phyloP scores from a whole-genome alignment of 768 basidiomycete species.

The Boletus reticuloceps region DNA sequence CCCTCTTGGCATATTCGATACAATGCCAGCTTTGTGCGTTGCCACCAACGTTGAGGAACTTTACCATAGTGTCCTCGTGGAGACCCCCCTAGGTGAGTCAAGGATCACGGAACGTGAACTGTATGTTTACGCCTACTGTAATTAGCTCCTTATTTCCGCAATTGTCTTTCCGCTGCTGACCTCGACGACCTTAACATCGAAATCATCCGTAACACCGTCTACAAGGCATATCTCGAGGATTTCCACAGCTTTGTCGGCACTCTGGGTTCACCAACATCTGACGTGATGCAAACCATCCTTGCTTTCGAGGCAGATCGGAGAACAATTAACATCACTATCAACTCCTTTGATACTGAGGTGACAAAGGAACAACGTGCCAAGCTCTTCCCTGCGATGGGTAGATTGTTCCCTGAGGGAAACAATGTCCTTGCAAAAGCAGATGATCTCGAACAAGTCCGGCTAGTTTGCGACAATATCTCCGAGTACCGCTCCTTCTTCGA shows the following conservation, averaged over 20 bases:
- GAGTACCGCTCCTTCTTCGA: conserved; percentile 94
- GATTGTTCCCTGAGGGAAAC: conserved; percentile 94
- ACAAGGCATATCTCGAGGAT: conserved; percentile 98
- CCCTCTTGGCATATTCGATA: conserved; percentile 94
- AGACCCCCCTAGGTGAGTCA: conserved; percentile 88
- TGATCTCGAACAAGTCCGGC: conserved; percentile 90
- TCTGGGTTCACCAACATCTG: conserved; percentile 81
- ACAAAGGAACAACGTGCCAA: conserved; percentile 92
- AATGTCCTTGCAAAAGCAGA: conserved; percentile 92
- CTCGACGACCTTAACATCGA: conserved; percentile 99
- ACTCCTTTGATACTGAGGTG: conserved; percentile 95
- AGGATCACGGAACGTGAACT: background rate
- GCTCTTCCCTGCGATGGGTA: conserved; percentile 91
- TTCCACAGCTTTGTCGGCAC: conserved; percentile 83
- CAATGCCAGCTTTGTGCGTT: conserved; percentile 98
- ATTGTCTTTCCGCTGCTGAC: conserved; percentile 92
- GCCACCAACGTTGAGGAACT: conserved; percentile 98
- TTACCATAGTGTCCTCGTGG: conserved; percentile 94
- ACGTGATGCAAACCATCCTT: conserved; percentile 90
- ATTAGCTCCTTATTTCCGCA: conserved; percentile 91
- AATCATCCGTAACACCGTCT: conserved; percentile 98
- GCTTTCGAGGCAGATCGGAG: conserved; percentile 96
- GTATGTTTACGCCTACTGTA: background rate
- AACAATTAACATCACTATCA: conserved; percentile 98
- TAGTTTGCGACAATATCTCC: conserved; percentile 79